Evolutionary conservation across 345 rosid genomes (phyloP).

Genomic region (Eucalyptus guilfoylei): DNA sequence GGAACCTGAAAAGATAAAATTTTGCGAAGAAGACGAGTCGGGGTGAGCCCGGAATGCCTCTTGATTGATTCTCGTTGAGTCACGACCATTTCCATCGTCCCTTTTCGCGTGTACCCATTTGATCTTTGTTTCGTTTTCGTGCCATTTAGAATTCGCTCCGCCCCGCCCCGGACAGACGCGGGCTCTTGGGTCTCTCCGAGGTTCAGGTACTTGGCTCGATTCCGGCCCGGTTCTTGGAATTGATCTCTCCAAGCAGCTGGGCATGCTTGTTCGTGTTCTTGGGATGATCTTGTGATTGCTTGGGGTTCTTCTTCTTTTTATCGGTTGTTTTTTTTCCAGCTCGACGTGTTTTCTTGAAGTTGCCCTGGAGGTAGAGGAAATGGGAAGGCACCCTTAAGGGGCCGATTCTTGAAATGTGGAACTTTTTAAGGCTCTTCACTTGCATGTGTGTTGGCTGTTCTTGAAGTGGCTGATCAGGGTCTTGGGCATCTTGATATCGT

Average conservation of each 20-base stretch:
- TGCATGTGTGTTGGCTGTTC: not conserved
- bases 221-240: not conserved
- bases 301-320: not conserved
- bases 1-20: not conserved
- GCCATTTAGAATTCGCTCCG: not conserved
- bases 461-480: not conserved
- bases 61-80: not conserved
- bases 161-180: not conserved
- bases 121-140: not conserved
- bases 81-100: not conserved
- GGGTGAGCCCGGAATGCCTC: not conserved
- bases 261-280: not conserved
- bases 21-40: not conserved
- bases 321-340: not conserved
- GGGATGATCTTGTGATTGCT: not conserved
- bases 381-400: not conserved
- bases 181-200: not conserved
- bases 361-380: not conserved
- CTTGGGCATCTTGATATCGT: not conserved
- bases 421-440: not conserved
- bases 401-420: not conserved
- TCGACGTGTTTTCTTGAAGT: not conserved
- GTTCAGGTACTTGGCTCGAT: not conserved
- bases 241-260: not conserved
- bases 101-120: not conserved